Base-by-base conservation (phyloP, 129 eudicot genomes). In the Chrysanthemum lavandulifolium region DNA sequence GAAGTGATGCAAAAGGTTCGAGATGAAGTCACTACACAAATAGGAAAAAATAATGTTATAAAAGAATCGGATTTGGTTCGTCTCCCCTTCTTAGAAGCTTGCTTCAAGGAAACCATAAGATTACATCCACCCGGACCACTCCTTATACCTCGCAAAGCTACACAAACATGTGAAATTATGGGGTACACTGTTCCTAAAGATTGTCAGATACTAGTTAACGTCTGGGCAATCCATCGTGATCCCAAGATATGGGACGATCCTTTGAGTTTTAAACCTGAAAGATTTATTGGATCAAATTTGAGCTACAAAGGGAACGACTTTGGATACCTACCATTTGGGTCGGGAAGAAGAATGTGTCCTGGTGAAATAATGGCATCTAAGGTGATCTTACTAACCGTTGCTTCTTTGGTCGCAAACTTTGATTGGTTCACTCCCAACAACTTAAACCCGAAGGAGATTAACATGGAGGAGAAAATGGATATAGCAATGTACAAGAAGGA, bases 161-260 rank as follows among this genome's bases (percentile, higher is more conserved):
- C 29, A 10, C 63, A 58, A 58, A 58, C 63, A 14, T 58, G 63
- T 58, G 29, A 58, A 13, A 21, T 73, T 1, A 61, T 73, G 69
- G 78, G 78, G 5, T 73, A 73, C 69, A 48, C 68, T 3, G 36
- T 73, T 49, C 78, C 78, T 5, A 61, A 61, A 71, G 67, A 70
- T 58, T 18, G 63, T 58, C 63, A 58, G 7, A 8, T 58, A 13
- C 29, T 78, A 19, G 81, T 78, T 13, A 78, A 78, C 7, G 45
- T 78, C 5, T 78, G 82, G 82, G 77, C 73, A 4, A 78, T 73
- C 27, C 18, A 50, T 49, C 68, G 78, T 19, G 77, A 72, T 33
- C 66, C 67, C 12, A 60, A 58, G 2, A 36, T 19, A 2, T 72
- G 76, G 76, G 76, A 72, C 19, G 76, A 72, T 9, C 76, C 76